Base-by-base conservation (phyloP, 1,139 yeast species). In the Suhomyces coccinellae region DNA sequence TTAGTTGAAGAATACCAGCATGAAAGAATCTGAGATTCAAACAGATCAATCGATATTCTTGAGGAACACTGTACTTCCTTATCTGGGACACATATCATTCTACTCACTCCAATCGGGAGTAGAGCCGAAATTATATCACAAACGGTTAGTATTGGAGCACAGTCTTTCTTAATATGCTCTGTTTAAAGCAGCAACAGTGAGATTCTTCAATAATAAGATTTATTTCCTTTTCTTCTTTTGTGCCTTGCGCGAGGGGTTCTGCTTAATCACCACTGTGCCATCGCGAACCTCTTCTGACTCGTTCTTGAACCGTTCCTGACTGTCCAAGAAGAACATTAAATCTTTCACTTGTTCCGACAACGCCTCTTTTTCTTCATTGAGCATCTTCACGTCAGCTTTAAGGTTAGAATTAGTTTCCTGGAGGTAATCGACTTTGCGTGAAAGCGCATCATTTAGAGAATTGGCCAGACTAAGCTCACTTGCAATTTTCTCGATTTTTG, bases 261-360 rank as follows among this genome's bases (percentile, higher is more conserved):
- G 70, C 45, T 67, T 70, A 31, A 75, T 61, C 2, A 85, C 72
- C 0, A 87, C 68, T 2, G 83, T 79, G 0, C 96, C 96, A 50
- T 88, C 85, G 52, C 72, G 79, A 12, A 85, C 83, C 36, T 84
- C 91, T 14, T 84, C 85, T 2, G 82, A 76, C 20, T 87, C 85
- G 57, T 82, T 77, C 54, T 83, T 79, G 55, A 88, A 77, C 62
- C 83, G 86, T 46, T 83, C 86, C 58, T 79, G 87, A 3, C 87
- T 77, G 50, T 87, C 95, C 42, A 89, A 68, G 59, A 75, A 87
- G 52, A 87, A 85, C 97, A 89, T 87, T 47, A 90, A 64, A 61
- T 90, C 97, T 33, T 76, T 78, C 3, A 86, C 82, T 61, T 88
- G 95, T 32, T 86, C 95, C 40, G 75, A 63, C 38, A 88, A 65